These are phyloP conservation scores for thale cress (Arabidopsis thaliana) DNA, from an alignment of 345 rosid species.

Conservation along the genomic window TAIR10.1 NC_003075.7:7199001-7199500, in stretches of 20 bases:
- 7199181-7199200: neutral
- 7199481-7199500: constrained; percentile 32
- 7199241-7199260: constrained; percentile 35
- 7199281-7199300: constrained; percentile 34
- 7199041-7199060: constrained; percentile 43
- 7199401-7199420: constrained; percentile 29
- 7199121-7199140: constrained; percentile 42
- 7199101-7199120: constrained; percentile 43
- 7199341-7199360: constrained; percentile 42
- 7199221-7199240: constrained; percentile 48
- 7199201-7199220: neutral
- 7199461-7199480: constrained; percentile 37
- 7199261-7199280: constrained; percentile 43
- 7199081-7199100: constrained; percentile 22
- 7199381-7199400: constrained; percentile 13
- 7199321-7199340: constrained; percentile 47
- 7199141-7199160: neutral
- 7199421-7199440: constrained; percentile 45
- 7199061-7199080: constrained; percentile 39
- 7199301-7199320: constrained; percentile 42
- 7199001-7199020: constrained; percentile 38
- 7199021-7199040: constrained; percentile 41
- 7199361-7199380: constrained; percentile 37
- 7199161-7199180: neutral
- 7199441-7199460: constrained; percentile 45